Conservation (phyloP, 2,329 filamentous ascomycete genomes). For the Fusarium anguioides region DNA sequence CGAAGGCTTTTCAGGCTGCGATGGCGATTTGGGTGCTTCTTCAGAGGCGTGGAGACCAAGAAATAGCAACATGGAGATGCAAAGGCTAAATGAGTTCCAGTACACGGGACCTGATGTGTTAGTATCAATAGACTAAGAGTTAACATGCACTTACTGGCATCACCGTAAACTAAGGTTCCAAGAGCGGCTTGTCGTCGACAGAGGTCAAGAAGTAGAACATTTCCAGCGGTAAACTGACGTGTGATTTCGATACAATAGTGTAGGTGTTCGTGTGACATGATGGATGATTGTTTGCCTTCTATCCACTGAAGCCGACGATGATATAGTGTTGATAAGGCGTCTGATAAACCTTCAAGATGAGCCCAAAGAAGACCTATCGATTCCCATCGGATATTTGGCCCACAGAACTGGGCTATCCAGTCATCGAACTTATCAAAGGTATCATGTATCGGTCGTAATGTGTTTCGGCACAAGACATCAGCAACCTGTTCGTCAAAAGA, state of each 20-base stretch:
- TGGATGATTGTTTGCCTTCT: neutral
- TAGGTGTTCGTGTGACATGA: constrained; percentile 21
- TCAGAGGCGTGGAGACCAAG: constrained; percentile 50
- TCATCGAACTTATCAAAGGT: constrained; percentile 47
- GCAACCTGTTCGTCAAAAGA: constrained; percentile 52
- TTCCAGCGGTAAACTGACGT: constrained; percentile 46
- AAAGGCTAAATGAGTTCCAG: constrained; percentile 54
- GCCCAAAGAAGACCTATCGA: constrained; percentile 54
- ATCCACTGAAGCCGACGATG: constrained; percentile 20
- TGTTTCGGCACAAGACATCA: constrained; percentile 53
- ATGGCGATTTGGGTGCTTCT: constrained; percentile 7
- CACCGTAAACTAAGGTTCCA: constrained; percentile 53
- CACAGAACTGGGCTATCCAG: constrained; percentile 56
- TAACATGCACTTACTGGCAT: constrained; percentile 51
- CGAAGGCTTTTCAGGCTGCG: constrained; percentile 35
- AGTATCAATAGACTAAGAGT: neutral
- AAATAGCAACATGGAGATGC: constrained; percentile 51
- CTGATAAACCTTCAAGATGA: constrained; percentile 28
- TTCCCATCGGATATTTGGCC: constrained; percentile 57
- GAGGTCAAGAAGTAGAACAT: constrained; percentile 54
- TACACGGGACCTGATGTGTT: constrained; percentile 47
- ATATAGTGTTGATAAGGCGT: constrained; percentile 22
- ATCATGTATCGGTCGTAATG: constrained; percentile 51
- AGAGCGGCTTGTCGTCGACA: constrained; percentile 49
- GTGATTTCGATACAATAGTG: constrained; percentile 50